Evolutionary conservation across 2,329 filamentous ascomycete genomes (phyloP), one percentile per base, ranked within the genome.

Genomic region (Aspergillus sp.): DNA sequence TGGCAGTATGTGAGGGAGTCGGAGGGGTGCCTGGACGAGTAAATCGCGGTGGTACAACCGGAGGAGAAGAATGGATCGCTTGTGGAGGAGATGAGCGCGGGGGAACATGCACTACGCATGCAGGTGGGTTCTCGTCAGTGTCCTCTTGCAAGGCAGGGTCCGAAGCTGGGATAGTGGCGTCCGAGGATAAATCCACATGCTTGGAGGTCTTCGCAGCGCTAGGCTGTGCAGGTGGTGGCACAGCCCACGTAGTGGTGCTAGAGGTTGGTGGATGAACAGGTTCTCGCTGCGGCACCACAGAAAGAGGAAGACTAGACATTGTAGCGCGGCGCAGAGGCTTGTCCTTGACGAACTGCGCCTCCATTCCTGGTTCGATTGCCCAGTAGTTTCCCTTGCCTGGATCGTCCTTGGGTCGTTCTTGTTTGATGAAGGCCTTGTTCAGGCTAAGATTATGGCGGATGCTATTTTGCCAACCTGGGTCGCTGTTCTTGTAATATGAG

Each of bases 371-470:
- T 72, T 93, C 89, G 71, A 99, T 97, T 48, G 89, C 87, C 95
- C 95, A 98, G 80, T 98, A 98, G 77, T 97, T 94, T 48, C 95
- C 95, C 79, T 98, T 98, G 70, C 95, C 95, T 3, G 94, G 93
- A 72, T 98, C 95, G 74, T 97, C 93, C 82, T 98, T 98, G 60
- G 93, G 93, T 62, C 95, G 87, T 77, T 97, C 93, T 73, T 96
- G 91, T 80, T 98, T 98, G 75, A 93, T 89, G 73, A 98, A 98
- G 51, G 91, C 92, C 80, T 98, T 98, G 83, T 97, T 96, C 49
- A 99, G 83, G 73, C 93, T 97, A 38, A 99, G 87, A 70, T 99
- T 99, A 79, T 99, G 95, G 38, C 95, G 91, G 76, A 99, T 99
- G 81, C 95, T 98, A 78, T 99, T 99, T 79, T 98, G 94, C 95